These are phyloP conservation scores for Ceratobasidium sp. DNA, from an alignment of 1,284 basidiomycete species.

Conservation along the genomic window DNA sequence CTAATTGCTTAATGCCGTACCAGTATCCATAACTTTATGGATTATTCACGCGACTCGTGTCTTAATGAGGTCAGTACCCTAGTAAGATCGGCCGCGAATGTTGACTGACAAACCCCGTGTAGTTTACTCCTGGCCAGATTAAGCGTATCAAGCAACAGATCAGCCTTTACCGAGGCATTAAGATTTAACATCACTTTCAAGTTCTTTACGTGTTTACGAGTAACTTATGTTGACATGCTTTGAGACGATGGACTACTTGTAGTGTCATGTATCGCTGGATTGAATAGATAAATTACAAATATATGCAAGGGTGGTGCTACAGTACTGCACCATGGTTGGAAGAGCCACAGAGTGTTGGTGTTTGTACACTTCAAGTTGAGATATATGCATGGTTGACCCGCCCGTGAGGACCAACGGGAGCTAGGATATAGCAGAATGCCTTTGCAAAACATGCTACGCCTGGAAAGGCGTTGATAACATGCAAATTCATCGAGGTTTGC, in stretches of 20 bases:
- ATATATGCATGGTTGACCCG: no score
- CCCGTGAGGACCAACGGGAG: no score
- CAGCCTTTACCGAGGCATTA: slow-evolving; percentile 23
- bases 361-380: no score
- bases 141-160: slow-evolving; percentile 28
- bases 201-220: not conserved
- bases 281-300: not conserved
- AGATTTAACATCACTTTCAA: not conserved
- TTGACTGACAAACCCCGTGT: not conserved
- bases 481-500: not conserved
- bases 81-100: not conserved
- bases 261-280: not conserved
- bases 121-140: slow-evolving; percentile 15
- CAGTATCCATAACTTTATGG: slow-evolving; percentile 34
- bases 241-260: not conserved
- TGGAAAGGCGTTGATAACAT: not conserved
- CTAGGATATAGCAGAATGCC: no score
- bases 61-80: slow-evolving; percentile 4
- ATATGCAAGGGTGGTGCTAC: not conserved
- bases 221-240: not conserved
- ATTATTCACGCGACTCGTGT: slow-evolving; percentile 18
- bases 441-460: no score
- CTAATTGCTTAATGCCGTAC: not conserved
- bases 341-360: no score
- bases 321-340: no score